Percentiles rank a stretch among this genome's conserved stretches.
Evolutionary conservation across 352 stramenopile genomes (phyloP).

Genomic region (Globisporangium mamillatum): DNA sequence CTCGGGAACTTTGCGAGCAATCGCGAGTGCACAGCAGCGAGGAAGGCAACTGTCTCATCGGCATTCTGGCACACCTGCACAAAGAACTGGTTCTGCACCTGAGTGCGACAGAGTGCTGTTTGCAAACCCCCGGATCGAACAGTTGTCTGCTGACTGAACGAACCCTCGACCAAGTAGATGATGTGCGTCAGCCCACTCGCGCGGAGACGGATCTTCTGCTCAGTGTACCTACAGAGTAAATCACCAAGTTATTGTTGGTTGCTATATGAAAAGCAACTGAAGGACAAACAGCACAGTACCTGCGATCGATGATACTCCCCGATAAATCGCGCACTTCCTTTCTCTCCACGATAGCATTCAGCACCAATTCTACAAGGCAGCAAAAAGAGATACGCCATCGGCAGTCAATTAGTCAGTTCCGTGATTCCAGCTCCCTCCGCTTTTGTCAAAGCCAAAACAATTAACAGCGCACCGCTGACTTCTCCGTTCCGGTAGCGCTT

Average conservation of each 20-base stretch:
- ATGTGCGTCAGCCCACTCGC: slow-evolving; percentile 70
- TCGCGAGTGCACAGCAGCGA: slow-evolving; percentile 59
- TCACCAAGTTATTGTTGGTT: neutral
- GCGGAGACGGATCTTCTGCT: slow-evolving; percentile 72
- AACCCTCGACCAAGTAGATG: slow-evolving; percentile 85
- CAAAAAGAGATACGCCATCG: neutral
- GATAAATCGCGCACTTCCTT: slow-evolving; percentile 81
- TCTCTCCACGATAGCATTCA: slow-evolving; percentile 83
- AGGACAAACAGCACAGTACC: neutral
- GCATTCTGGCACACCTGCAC: slow-evolving; percentile 73
- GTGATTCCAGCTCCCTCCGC: neutral
- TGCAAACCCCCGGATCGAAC: slow-evolving; percentile 56
- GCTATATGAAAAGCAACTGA: neutral
- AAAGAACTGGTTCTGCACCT: slow-evolving; percentile 84
- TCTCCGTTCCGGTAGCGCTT: slow-evolving; percentile 38
- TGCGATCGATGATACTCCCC: slow-evolving; percentile 73
- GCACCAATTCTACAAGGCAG: slow-evolving; percentile 49
- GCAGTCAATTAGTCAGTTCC: neutral
- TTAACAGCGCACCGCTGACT: slow-evolving; percentile 10
- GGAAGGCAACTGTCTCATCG: slow-evolving; percentile 76
- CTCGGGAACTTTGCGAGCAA: slow-evolving; percentile 56
- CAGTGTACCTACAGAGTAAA: slow-evolving; percentile 40
- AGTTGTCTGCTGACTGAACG: slow-evolving; percentile 65
- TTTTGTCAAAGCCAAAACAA: neutral
- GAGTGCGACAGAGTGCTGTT: slow-evolving; percentile 73